Evolutionary conservation across 805 yeast species (phyloP).

Genomic region (Brettanomyces nanus): DNA sequence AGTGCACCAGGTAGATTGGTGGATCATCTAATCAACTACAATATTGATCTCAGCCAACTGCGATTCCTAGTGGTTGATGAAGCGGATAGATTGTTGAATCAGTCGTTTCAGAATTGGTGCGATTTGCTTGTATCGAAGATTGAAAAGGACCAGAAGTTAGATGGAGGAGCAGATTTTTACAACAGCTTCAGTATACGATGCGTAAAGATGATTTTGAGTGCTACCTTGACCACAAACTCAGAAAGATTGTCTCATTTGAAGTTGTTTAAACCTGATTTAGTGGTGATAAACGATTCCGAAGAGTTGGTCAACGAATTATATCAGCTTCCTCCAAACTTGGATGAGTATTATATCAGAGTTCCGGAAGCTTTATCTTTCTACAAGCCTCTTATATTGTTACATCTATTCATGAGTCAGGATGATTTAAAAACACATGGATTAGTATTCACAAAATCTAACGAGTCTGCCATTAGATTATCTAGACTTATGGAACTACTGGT

Average conservation of each 20-base stretch:
- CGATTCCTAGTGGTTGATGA: conserved; percentile 68
- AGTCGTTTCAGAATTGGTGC: conserved; percentile 92
- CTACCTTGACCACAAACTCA: conserved; percentile 90
- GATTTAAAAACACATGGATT: conserved; percentile 32
- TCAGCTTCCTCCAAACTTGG: conserved; percentile 47
- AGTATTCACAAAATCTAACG: conserved; percentile 73
- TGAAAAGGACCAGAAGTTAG: conserved; percentile 25
- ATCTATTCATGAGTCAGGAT: conserved; percentile 35
- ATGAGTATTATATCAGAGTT: conserved; percentile 23
- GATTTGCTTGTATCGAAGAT: conserved; percentile 38
- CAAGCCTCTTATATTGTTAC: conserved; percentile 70
- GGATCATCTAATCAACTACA: conserved; percentile 48
- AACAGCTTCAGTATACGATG: conserved; percentile 30
- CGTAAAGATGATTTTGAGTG: conserved; percentile 74
- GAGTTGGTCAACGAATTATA: conserved; percentile 46
- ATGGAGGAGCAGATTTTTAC: conserved; percentile 17
- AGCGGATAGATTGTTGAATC: conserved; percentile 76
- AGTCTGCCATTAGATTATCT: conserved; percentile 74
- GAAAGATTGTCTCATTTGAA: conserved; percentile 71
- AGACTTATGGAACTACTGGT: conserved; percentile 43
- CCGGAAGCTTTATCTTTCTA: conserved; percentile 27
- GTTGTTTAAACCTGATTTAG: conserved; percentile 61
- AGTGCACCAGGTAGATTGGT: conserved; percentile 77
- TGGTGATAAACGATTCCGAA: conserved; percentile 54
- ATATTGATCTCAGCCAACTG: conserved; percentile 43